These are phyloP conservation scores for Cercophora samala DNA, from an alignment of 495 filamentous ascomycete genomes.

Conservation along the genomic window DNA sequence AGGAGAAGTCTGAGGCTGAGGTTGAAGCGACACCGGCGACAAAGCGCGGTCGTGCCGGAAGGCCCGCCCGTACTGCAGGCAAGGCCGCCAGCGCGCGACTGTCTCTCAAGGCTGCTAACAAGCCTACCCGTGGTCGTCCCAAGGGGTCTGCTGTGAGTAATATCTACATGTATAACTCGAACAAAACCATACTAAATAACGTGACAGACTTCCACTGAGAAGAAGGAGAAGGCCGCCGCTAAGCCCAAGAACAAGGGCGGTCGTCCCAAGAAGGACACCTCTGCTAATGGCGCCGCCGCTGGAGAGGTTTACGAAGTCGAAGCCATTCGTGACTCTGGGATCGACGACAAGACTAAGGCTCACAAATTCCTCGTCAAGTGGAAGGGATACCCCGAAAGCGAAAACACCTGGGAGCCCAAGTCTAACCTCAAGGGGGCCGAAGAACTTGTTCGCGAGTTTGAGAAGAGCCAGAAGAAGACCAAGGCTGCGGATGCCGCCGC, in stretches of 20 bases:
- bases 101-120: conserved; percentile 27
- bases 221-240: neutral
- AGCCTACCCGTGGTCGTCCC: conserved; percentile 23
- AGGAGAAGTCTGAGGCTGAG: conserved; percentile 7
- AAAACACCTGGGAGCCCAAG: conserved; percentile 47
- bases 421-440: conserved; percentile 29
- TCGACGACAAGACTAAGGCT: conserved; percentile 33
- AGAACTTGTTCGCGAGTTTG: conserved; percentile 28
- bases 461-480: conserved; percentile 30
- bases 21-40: neutral
- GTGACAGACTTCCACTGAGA: neutral
- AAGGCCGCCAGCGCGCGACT: conserved; percentile 27
- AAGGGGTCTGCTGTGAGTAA: conserved; percentile 21
- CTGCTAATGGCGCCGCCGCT: conserved; percentile 16
- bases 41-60: conserved; percentile 29
- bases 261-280: conserved; percentile 21
- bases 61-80: conserved; percentile 22
- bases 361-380: conserved; percentile 43
- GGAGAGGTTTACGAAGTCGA: conserved; percentile 40
- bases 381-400: conserved; percentile 32
- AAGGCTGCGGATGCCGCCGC: conserved; percentile 13
- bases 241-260: conserved; percentile 21
- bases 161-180: conserved; percentile 3
- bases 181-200: conserved; percentile 2
- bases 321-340: conserved; percentile 32